phyloP scores from a whole-genome alignment of 192 early-diverging fungal species.

The Coemansia sp. region DNA sequence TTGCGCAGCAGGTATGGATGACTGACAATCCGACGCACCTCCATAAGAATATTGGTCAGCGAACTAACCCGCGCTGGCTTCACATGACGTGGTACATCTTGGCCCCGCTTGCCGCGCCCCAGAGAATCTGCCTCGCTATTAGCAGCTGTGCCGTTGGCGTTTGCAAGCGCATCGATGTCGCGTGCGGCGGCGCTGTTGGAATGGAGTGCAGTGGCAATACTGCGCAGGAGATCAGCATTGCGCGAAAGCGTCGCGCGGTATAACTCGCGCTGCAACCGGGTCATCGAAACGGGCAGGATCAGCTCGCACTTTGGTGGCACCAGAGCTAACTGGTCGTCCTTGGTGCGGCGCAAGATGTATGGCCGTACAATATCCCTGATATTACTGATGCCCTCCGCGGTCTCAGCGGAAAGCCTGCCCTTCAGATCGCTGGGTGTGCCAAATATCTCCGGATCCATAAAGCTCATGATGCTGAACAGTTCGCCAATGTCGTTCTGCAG shows the following conservation, averaged over 20 bases:
- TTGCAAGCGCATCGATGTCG: slow-evolving; percentile 51
- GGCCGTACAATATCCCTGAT: slow-evolving; percentile 70
- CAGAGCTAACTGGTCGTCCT: slow-evolving; percentile 89
- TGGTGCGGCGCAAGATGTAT: slow-evolving; percentile 88
- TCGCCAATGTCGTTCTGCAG: slow-evolving; percentile 94
- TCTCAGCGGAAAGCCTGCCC: slow-evolving; percentile 16
- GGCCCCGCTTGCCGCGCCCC: background rate
- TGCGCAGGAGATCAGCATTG: slow-evolving; percentile 73
- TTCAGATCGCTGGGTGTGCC: slow-evolving; percentile 66
- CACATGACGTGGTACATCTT: background rate
- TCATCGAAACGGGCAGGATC: slow-evolving; percentile 90
- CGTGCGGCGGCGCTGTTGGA: background rate
- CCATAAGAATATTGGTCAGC: slow-evolving; percentile 89
- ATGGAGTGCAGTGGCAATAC: slow-evolving; percentile 31
- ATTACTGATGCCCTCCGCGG: slow-evolving; percentile 67
- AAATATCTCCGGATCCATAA: slow-evolving; percentile 80
- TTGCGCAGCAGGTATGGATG: slow-evolving; percentile 84
- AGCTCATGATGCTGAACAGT: slow-evolving; percentile 78
- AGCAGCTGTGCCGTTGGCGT: slow-evolving; percentile 19
- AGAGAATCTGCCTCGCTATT: background rate
- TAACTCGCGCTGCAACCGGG: slow-evolving; percentile 77
- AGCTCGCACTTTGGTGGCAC: slow-evolving; percentile 91
- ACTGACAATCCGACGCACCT: slow-evolving; percentile 91
- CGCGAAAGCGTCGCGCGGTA: slow-evolving; percentile 87
- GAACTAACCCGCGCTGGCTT: slow-evolving; percentile 41